A percentile compares a stretch with the other conserved stretches of the same genome.
phyloP scores from a whole-genome alignment of 1,284 basidiomycete species.

The Malassezia cuniculi region DNA sequence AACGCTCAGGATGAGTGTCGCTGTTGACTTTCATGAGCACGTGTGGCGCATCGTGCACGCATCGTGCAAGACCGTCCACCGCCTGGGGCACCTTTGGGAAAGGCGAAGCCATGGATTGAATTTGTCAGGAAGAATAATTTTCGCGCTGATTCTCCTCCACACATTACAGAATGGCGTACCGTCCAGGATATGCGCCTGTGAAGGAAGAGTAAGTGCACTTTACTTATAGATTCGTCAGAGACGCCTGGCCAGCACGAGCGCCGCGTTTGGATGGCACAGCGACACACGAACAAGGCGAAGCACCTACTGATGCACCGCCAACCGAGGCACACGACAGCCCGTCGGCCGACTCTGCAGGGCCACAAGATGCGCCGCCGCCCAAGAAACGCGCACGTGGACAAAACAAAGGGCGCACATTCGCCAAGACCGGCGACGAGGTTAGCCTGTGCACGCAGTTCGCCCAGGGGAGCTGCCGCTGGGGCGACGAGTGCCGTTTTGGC shows the following conservation, averaged over 20 bases:
- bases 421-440: slow-evolving; percentile 7
- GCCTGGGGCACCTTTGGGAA: slow-evolving; percentile 28
- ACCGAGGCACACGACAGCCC: too few relatives aligned
- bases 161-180: too few relatives aligned
- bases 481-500: slow-evolving; percentile 10
- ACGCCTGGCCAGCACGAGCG: too few relatives aligned
- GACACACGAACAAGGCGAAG: too few relatives aligned
- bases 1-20: slow-evolving; percentile 24
- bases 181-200: too few relatives aligned
- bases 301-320: too few relatives aligned
- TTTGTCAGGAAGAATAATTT: too few relatives aligned
- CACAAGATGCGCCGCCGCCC: neutral
- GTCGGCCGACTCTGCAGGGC: too few relatives aligned
- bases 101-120: slow-evolving; percentile 41
- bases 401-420: slow-evolving; percentile 12
- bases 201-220: too few relatives aligned
- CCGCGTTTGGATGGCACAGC: too few relatives aligned
- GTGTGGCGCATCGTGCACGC: slow-evolving; percentile 16
- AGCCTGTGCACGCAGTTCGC: slow-evolving; percentile 6
- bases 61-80: slow-evolving; percentile 19
- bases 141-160: too few relatives aligned
- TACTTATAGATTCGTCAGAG: too few relatives aligned
- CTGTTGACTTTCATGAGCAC: slow-evolving; percentile 36
- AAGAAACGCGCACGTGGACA: slow-evolving; percentile 14
- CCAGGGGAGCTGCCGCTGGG: slow-evolving; percentile 6